A percentile compares a stretch with the other conserved stretches of the same genome.
Conservation (phyloP, 768 basidiomycete genomes). For the Plicaturopsis crispa region DNA sequence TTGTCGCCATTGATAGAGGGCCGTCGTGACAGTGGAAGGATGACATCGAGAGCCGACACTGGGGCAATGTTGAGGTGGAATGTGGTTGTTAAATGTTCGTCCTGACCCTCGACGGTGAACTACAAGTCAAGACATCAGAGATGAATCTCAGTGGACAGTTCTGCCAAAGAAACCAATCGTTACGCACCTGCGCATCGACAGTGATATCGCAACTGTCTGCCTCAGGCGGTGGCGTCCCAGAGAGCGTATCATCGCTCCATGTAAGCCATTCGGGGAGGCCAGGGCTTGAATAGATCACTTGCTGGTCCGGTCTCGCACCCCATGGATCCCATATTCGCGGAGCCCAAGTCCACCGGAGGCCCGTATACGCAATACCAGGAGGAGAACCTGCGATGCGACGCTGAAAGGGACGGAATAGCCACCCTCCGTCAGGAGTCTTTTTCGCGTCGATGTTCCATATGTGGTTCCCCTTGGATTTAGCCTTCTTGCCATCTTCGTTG, state of each 20-base stretch:
- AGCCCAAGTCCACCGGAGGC: conserved; percentile 81
- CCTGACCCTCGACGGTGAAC: conserved; percentile 70
- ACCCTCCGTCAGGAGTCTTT: conserved; percentile 65
- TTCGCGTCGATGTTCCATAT: conserved; percentile 99
- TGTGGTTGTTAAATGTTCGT: conserved; percentile 57
- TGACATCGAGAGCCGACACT: conserved; percentile 40
- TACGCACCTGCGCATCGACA: conserved; percentile 64
- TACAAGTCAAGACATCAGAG: conserved; percentile 18
- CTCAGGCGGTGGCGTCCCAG: conserved; percentile 72
- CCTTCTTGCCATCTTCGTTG: conserved; percentile 98
- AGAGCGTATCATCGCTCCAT: conserved; percentile 81
- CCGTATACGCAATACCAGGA: conserved; percentile 73
- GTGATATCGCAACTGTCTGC: conserved; percentile 72
- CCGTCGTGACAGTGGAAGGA: conserved; percentile 33
- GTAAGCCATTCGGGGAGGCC: conserved; percentile 78
- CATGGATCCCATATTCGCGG: conserved; percentile 98
- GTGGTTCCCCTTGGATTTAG: conserved; percentile 98
- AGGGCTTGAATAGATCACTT: conserved; percentile 76
- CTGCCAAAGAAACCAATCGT: conserved; percentile 5
- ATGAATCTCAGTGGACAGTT: conserved; percentile 9
- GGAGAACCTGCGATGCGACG: conserved; percentile 83
- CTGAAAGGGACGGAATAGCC: conserved; percentile 85
- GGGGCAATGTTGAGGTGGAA: conserved; percentile 73
- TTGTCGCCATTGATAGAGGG: conserved; percentile 39
- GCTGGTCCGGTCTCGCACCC: conserved; percentile 71